These are phyloP conservation scores for Verticillium tricorpus DNA, from an alignment of 2,329 filamentous ascomycete species.

Conservation along the genomic window DNA sequence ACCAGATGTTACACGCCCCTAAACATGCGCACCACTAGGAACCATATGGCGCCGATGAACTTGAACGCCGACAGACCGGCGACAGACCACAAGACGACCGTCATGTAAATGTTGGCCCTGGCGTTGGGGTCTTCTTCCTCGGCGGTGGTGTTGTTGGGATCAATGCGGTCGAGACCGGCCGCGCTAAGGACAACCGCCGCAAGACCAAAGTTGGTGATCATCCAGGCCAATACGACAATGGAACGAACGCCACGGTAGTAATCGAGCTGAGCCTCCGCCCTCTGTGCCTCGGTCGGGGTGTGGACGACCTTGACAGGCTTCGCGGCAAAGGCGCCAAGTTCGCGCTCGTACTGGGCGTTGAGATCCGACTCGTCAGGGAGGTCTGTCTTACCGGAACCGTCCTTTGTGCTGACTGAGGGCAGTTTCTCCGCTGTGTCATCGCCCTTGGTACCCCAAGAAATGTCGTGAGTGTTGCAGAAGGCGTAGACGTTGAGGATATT, in stretches of 20 bases:
- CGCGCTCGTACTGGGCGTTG: constrained; percentile 89
- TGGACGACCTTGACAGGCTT: constrained; percentile 74
- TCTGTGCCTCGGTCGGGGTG: constrained; percentile 45
- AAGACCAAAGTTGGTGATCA: constrained; percentile 91
- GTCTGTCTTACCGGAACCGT: constrained; percentile 87
- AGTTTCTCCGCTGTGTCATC: constrained; percentile 94
- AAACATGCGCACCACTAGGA: constrained; percentile 85
- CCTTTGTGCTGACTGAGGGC: constrained; percentile 82
- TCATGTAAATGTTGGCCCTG: constrained; percentile 78
- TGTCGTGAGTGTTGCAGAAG: constrained; percentile 97
- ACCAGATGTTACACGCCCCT: constrained; percentile 52
- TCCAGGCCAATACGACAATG: constrained; percentile 89
- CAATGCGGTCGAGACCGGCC: constrained; percentile 71
- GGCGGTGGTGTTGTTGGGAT: constrained; percentile 32
- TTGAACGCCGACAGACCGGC: constrained; percentile 80
- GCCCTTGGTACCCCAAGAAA: constrained; percentile 97
- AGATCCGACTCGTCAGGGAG: constrained; percentile 92
- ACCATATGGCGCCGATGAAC: constrained; percentile 86
- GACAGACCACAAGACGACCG: constrained; percentile 83
- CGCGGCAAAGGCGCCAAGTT: constrained; percentile 66
- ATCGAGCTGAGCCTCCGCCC: constrained; percentile 85
- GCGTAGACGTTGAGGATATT: constrained; percentile 99
- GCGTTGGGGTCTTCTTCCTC: constrained; percentile 37
- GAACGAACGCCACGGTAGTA: constrained; percentile 97
- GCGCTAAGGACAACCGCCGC: constrained; percentile 81